Evolutionary conservation across 2,329 filamentous ascomycete genomes (phyloP).

Genomic region (Emmonsia crescens): DNA sequence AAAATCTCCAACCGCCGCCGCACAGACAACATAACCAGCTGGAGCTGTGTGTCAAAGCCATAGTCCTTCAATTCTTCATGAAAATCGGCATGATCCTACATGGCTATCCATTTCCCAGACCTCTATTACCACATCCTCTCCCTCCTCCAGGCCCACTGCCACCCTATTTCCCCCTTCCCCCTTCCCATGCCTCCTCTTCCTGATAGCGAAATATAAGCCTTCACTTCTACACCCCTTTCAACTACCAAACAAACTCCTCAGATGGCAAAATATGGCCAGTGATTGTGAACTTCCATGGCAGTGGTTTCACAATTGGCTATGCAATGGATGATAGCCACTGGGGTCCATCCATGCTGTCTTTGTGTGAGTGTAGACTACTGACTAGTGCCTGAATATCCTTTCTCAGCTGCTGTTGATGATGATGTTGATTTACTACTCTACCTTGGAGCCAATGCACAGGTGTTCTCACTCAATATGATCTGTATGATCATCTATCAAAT

Average conservation of each 20-base stretch:
- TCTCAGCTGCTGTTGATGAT: constrained; percentile 54
- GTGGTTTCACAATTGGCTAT: constrained; percentile 50
- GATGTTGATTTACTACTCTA: constrained; percentile 52
- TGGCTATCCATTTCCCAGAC: constrained; percentile 48
- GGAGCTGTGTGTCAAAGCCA: constrained; percentile 52
- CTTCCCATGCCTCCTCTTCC: constrained; percentile 27
- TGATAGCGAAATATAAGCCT: constrained; percentile 24
- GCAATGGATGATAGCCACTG: constrained; percentile 53
- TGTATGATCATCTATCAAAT: not conserved
- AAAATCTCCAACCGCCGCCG: not conserved
- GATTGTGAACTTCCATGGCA: constrained; percentile 55
- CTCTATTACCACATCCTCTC: constrained; percentile 47
- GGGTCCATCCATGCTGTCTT: constrained; percentile 48
- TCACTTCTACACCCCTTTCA: constrained; percentile 49
- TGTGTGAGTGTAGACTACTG: constrained; percentile 52
- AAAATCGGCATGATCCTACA: constrained; percentile 59
- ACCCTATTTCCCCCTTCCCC: constrained; percentile 24
- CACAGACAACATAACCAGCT: constrained; percentile 28
- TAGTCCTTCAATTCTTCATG: constrained; percentile 58
- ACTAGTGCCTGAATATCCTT: constrained; percentile 50
- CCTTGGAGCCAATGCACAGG: constrained; percentile 44
- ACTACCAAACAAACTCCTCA: constrained; percentile 24
- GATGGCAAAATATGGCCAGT: constrained; percentile 42
- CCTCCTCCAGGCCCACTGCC: constrained; percentile 21
- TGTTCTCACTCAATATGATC: constrained; percentile 45